Evolutionary conservation across 2,329 filamentous ascomycete genomes (phyloP), one percentile per base, ranked within the genome.

Genomic region (Cyphellophora attinorum): DNA sequence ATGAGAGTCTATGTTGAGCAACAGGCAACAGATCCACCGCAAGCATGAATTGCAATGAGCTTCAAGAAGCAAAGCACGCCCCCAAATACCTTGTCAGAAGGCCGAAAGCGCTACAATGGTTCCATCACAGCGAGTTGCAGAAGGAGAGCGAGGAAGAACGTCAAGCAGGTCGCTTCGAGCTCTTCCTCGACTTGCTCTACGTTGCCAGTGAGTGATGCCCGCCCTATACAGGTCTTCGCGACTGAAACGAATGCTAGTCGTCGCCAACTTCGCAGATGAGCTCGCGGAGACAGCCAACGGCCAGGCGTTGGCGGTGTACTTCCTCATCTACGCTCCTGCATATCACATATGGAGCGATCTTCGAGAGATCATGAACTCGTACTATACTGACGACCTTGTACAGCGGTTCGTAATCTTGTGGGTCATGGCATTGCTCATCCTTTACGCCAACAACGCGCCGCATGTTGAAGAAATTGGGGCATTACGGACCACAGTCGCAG

Each of bases 291-390:
- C 67, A 30, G 57, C 65, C 6, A 54, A 62, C 16, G 63, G 63
- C 14, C 49, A 50, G 13, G 57, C 62, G 19, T 54, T 68, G 4
- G 60, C 60, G 34, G 68, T 68, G 48, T 69, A 67, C 45, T 55
- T 69, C 17, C 57, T 69, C 29, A 64, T 67, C 23, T 63, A 67
- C 23, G 55, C 62, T 5, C 64, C 64, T 6, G 63, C 65, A 36
- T 68, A 65, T 65, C 61, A 69, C 39, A 61, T 68, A 31, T 69
- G 65, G 66, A 58, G 55, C 27, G 66, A 70, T 40, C 53, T 68
- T 12, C 61, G 64, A 40, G 65, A 68, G 49, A 52, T 68, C 37
- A 68, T 69, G 63, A 70, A 70, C 49, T 65, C 62, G 5, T 70
- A 66, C 51, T 68, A 69, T 49, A 68, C 64, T 34, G 66, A 70